These are phyloP conservation scores for Aureobasidium sp. DNA, from an alignment of 2,329 filamentous ascomycete genomes.

Conservation along the genomic window DNA sequence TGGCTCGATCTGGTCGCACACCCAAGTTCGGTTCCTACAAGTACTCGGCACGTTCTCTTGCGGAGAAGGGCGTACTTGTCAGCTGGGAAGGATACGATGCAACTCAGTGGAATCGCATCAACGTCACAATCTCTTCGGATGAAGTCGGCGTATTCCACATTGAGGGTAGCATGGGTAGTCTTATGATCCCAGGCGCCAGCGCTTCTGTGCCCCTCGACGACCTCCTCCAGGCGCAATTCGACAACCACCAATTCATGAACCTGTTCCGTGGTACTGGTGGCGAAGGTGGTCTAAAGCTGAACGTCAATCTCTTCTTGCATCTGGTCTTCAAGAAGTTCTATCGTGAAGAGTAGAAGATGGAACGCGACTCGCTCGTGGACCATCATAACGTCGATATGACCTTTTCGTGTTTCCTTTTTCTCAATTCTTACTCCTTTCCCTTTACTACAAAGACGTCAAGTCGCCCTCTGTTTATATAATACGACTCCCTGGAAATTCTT, in stretches of 20 bases:
- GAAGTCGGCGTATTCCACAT: conserved; percentile 90
- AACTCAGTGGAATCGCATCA: conserved; percentile 83
- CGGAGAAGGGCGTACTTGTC: conserved; percentile 89
- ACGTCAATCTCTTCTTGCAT: conserved; percentile 95
- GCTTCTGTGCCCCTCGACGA: conserved; percentile 87
- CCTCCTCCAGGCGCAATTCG: conserved; percentile 91
- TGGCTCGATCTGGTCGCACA: conserved; percentile 83
- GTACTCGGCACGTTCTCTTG: conserved; percentile 82
- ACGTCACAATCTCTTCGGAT: conserved; percentile 90
- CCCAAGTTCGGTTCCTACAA: conserved; percentile 98
- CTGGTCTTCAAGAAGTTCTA: conserved; percentile 99
- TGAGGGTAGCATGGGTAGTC: conserved; percentile 82
- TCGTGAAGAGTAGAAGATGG: conserved; percentile 32
- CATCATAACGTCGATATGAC: conserved; percentile 11
- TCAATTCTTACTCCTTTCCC: not conserved
- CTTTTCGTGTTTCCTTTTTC: conserved; percentile 8
- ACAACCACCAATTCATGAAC: conserved; percentile 92
- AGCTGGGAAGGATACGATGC: conserved; percentile 79
- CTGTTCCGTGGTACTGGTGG: conserved; percentile 62
- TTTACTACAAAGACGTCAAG: not conserved
- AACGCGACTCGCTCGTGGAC: not conserved
- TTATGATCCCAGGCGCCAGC: conserved; percentile 92
- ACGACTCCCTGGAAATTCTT: not conserved
- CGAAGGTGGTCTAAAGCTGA: conserved; percentile 59
- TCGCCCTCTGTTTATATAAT: conserved; percentile 13